Conservation (phyloP, 768 basidiomycete genomes). For the Chalciporus piperatus region DNA sequence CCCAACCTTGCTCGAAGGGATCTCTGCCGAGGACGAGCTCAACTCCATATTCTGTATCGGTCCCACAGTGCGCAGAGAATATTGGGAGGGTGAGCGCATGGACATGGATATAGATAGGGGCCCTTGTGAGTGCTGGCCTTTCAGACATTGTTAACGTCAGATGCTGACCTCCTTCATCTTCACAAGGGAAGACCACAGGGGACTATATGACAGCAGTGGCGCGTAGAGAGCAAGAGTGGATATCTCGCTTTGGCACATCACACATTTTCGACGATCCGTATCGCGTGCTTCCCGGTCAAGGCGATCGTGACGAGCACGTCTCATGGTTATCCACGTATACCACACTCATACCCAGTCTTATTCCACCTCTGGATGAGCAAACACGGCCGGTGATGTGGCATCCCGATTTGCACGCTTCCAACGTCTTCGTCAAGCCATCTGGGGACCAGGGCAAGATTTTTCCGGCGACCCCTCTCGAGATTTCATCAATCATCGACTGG, state of each 20-base stretch:
- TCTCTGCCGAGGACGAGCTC: conserved; percentile 9
- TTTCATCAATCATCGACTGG: conserved; percentile 16
- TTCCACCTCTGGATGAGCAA: conserved; percentile 4
- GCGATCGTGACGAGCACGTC: conserved; percentile 11
- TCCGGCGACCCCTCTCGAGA: conserved; percentile 1
- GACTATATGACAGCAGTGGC: conserved; percentile 18
- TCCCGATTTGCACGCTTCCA: conserved; percentile 12
- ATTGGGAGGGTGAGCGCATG: conserved; percentile 29
- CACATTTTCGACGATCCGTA: conserved; percentile 11
- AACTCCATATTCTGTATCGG: conserved; percentile 29
- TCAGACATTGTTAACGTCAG: background rate
- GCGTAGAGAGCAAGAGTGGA: conserved; percentile 13
- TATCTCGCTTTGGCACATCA: background rate
- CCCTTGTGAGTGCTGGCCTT: conserved; percentile 29
- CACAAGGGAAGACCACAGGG: conserved; percentile 13
- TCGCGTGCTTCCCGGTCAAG: conserved; percentile 9
- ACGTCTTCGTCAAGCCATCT: conserved; percentile 8
- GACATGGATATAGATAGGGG: conserved; percentile 27
- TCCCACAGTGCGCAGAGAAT: conserved; percentile 26
- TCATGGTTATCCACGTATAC: background rate
- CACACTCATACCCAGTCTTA: background rate
- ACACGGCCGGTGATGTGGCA: conserved; percentile 14
- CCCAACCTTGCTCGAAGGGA: conserved; percentile 10
- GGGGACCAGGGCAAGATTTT: conserved; percentile 1
- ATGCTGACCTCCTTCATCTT: conserved; percentile 9